phyloP scores from a whole-genome alignment of 768 basidiomycete genomes.

The Boletus sp. region DNA sequence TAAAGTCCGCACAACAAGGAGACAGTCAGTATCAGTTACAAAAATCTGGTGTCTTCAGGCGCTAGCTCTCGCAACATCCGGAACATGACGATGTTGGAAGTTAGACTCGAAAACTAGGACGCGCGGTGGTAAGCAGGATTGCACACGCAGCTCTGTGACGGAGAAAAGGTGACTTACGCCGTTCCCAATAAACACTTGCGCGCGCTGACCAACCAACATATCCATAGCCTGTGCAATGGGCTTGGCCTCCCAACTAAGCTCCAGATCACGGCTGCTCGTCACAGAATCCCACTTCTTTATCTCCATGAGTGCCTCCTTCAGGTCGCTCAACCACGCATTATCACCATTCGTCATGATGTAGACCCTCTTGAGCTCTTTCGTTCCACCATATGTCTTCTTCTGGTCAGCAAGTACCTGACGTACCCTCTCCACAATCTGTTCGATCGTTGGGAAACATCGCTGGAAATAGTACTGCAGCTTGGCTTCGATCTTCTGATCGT shows the following conservation, averaged over 20 bases:
- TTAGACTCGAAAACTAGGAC: slow-evolving; percentile 46
- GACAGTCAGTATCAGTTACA: slow-evolving; percentile 23
- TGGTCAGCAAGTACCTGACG: slow-evolving; percentile 27
- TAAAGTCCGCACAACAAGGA: neutral
- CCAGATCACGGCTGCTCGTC: slow-evolving; percentile 52
- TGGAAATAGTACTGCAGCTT: slow-evolving; percentile 34
- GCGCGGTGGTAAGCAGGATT: neutral
- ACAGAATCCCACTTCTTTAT: slow-evolving; percentile 47
- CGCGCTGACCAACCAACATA: slow-evolving; percentile 63
- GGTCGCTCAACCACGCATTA: slow-evolving; percentile 43
- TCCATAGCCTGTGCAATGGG: slow-evolving; percentile 59
- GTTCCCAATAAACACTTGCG: slow-evolving; percentile 67
- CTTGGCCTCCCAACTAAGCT: slow-evolving; percentile 50
- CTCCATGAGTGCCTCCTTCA: slow-evolving; percentile 38
- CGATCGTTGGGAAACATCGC: slow-evolving; percentile 53
- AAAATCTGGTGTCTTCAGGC: slow-evolving; percentile 39
- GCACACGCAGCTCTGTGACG: neutral
- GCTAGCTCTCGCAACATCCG: slow-evolving; percentile 36
- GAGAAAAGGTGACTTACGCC: slow-evolving; percentile 45
- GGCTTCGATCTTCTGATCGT: slow-evolving; percentile 26
- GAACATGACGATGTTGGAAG: slow-evolving; percentile 45
- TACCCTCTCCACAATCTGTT: slow-evolving; percentile 44
- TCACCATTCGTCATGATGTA: slow-evolving; percentile 68
- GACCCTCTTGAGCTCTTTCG: slow-evolving; percentile 40
- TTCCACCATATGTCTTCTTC: slow-evolving; percentile 4